Conservation (phyloP, 805 yeast genomes). For the Yarrowia sp. region DNA sequence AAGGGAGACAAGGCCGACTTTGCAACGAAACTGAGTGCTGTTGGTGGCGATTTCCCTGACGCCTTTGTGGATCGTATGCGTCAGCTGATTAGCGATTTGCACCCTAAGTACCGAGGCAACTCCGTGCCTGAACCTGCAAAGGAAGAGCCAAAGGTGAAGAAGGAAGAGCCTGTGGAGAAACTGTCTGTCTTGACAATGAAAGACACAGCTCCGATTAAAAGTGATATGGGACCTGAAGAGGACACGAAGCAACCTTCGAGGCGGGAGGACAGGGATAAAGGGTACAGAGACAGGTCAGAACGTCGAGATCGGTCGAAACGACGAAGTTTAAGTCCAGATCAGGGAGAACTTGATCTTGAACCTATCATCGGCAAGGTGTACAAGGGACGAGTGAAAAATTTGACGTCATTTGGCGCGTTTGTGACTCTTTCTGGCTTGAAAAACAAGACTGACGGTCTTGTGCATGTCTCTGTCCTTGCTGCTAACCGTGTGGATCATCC, state of each 20-base stretch:
- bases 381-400: slow-evolving; percentile 64
- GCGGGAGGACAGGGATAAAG: not conserved
- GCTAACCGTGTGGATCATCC: slow-evolving; percentile 62
- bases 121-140: not conserved
- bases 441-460: slow-evolving; percentile 58
- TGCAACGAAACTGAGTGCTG: slow-evolving; percentile 51
- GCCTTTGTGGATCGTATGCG: slow-evolving; percentile 47
- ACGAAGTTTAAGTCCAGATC: slow-evolving; percentile 43
- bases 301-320: slow-evolving; percentile 20
- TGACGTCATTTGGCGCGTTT: slow-evolving; percentile 81
- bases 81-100: slow-evolving; percentile 47
- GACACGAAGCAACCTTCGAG: slow-evolving; percentile 21
- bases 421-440: slow-evolving; percentile 58
- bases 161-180: slow-evolving; percentile 14
- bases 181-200: slow-evolving; percentile 9
- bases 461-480: slow-evolving; percentile 76
- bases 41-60: slow-evolving; percentile 55
- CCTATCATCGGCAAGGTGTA: slow-evolving; percentile 59
- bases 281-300: slow-evolving; percentile 22
- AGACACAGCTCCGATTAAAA: slow-evolving; percentile 24
- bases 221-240: slow-evolving; percentile 19
- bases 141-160: slow-evolving; percentile 5
- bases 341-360: slow-evolving; percentile 40
- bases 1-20: slow-evolving; percentile 50
- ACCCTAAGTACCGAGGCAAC: slow-evolving; percentile 46